Conservation (phyloP, 345 rosid species). For the Eucalyptus erythrocorys region DNA sequence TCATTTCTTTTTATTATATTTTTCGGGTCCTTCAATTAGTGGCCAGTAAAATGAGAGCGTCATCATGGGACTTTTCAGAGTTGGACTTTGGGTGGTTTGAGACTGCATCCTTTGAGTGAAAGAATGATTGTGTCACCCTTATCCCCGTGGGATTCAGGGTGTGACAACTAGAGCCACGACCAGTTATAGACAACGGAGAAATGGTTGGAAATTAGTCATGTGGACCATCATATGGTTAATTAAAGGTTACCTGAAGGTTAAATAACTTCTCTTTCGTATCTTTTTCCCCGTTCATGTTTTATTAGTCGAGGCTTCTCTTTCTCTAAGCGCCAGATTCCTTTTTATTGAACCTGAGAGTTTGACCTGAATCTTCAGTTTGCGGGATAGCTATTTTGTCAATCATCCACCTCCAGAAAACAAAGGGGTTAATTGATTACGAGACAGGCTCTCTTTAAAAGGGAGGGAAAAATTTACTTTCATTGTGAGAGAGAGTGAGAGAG, state of each 20-base stretch:
- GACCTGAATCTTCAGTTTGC: neutral
- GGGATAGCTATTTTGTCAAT: neutral
- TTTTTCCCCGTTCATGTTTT: neutral
- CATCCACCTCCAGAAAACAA: neutral
- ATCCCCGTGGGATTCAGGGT: too few relatives aligned
- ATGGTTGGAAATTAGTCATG: neutral
- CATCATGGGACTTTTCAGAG: too few relatives aligned
- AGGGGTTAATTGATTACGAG: neutral
- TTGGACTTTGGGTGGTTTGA: too few relatives aligned
- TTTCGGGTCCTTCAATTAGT: too few relatives aligned
- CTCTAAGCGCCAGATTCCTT: neutral
- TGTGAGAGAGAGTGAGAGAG: neutral
- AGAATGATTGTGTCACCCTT: too few relatives aligned
- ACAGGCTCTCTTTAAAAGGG: neutral
- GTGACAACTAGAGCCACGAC: neutral
- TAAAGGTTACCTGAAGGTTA: neutral
- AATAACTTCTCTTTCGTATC: neutral
- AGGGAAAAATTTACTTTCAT: neutral
- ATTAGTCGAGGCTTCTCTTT: neutral
- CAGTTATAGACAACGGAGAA: neutral
- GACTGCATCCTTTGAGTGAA: too few relatives aligned
- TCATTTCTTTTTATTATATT: too few relatives aligned
- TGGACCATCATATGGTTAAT: neutral
- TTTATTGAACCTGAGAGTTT: neutral
- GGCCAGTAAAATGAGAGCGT: too few relatives aligned